A percentile compares a stretch with the other conserved stretches of the same genome.
These are phyloP conservation scores for Penicillium odoratum DNA, from an alignment of 495 filamentous ascomycete genomes.

Conservation along the genomic window DNA sequence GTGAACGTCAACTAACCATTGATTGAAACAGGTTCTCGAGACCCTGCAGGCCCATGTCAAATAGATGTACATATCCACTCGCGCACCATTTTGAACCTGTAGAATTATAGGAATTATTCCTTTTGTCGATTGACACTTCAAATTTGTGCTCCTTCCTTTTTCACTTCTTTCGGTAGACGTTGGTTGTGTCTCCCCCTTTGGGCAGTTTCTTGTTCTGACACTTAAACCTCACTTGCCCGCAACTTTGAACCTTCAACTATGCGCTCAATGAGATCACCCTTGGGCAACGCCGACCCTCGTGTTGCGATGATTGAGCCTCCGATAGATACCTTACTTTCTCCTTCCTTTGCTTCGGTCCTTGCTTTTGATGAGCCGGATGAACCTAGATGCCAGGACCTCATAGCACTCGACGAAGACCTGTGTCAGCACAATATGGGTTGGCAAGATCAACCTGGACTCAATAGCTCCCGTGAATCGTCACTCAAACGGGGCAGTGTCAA, in stretches of 20 bases:
- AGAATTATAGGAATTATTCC: constrained; percentile 46
- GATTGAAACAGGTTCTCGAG: constrained; percentile 60
- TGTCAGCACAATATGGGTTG: background rate
- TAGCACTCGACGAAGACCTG: background rate
- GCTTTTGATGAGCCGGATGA: constrained; percentile 8
- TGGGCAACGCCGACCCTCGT: constrained; percentile 26
- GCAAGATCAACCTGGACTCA: background rate
- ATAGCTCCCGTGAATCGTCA: constrained; percentile 5
- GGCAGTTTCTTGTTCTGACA: background rate
- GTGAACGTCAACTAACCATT: constrained; percentile 15
- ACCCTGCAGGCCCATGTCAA: constrained; percentile 74
- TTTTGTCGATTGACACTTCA: constrained; percentile 18
- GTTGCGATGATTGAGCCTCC: constrained; percentile 16
- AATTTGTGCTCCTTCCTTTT: constrained; percentile 12
- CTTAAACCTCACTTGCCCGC: background rate
- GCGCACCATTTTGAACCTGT: constrained; percentile 38
- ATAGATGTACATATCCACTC: constrained; percentile 57
- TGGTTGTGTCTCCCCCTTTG: constrained; percentile 10
- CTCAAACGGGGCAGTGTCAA: background rate
- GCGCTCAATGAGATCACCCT: constrained; percentile 23
- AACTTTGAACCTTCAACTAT: constrained; percentile 7
- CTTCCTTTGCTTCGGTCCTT: constrained; percentile 19
- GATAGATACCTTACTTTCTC: constrained; percentile 6
- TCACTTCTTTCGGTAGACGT: constrained; percentile 13
- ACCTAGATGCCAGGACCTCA: background rate